Base-by-base conservation (phyloP, 345 rosid species). In the Rhodomyrtus tomentosa region DNA sequence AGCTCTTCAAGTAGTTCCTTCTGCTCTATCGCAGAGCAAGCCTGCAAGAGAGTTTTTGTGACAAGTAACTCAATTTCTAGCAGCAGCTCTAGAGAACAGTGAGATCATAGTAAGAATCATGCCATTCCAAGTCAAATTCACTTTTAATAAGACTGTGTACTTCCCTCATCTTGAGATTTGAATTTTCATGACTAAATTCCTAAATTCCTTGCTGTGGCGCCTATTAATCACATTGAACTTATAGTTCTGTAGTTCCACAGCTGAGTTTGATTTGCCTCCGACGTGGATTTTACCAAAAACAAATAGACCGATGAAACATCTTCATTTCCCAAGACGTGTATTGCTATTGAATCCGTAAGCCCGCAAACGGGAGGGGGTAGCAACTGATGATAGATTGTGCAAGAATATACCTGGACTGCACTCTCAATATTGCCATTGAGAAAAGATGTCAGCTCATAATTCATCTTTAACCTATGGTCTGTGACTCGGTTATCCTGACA, bases 381-480 rank as follows among this genome's bases (percentile, higher is more conserved):
- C 42, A 7, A 21, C 48, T n/a, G 74, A 68, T 0, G 40, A 32
- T 52, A 51, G 38, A 55, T 38, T 29, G 49, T 15, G 32, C 54
- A 48, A 85, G 45, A 50, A 55, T 48, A 45, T 90, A 96, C 99
- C 96, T 97, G 98, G 87, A 95, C 98, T 42, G 97, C 98, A 40
- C 85, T 86, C 85, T 94, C 98, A 48, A 95, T 88, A 85, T 85
- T 92, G 49, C 99, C 99, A 21, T 93, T 91, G 62, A 97, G 96
- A 89, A 97, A 97, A 50, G 98, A 89, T 48, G 94, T 89, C 56
- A 95, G 99, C 89, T 90, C 91, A 59, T 89, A 97, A 89, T 97
- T 95, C 95, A 91, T 91, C 93, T 97, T 97, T 51, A 97, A 90
- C 90, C 98, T 91, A 89, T 97, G 99, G 89, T 97, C 98, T 27